Conservation (phyloP, 2,329 filamentous ascomycete genomes). For the Arthrobotrys musiformis region DNA sequence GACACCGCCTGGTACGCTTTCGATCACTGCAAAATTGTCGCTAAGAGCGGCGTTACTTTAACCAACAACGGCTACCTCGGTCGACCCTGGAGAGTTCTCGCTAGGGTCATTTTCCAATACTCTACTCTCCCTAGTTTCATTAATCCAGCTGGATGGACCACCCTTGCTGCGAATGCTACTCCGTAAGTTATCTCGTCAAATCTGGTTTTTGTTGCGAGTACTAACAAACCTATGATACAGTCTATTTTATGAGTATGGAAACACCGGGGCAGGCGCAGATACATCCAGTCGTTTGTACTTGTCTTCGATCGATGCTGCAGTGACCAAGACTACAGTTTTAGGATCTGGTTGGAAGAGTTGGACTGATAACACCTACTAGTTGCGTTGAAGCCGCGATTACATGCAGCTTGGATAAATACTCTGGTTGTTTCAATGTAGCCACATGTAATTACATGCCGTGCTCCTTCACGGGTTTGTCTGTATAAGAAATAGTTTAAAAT, state of each 20-base stretch:
- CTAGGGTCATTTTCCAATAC: conserved; percentile 62
- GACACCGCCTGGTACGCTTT: conserved; percentile 61
- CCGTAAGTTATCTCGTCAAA: no score
- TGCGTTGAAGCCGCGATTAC: no score
- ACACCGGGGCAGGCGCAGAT: conserved; percentile 59
- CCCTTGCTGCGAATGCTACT: conserved; percentile 60
- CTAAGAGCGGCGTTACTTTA: conserved; percentile 56
- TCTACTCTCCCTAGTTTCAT: conserved; percentile 60
- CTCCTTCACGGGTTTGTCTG: no score
- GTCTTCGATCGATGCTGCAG: conserved; percentile 58
- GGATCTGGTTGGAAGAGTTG: conserved; percentile 57
- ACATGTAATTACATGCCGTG: no score
- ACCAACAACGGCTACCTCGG: conserved; percentile 60
- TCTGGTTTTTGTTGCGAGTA: no score
- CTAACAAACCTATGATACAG: no score
- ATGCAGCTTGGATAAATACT: no score
- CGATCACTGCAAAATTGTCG: conserved; percentile 60
- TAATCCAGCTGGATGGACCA: conserved; percentile 61
- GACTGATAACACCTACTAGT: conserved; percentile 25
- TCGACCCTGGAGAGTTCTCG: conserved; percentile 61
- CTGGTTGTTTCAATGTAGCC: no score
- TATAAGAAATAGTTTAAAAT: no score
- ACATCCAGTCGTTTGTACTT: conserved; percentile 58
- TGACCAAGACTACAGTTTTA: conserved; percentile 58
- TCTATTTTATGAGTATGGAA: conserved; percentile 60